Evolutionary conservation across 139 green algal genomes (phyloP).

Genomic region (Asterochloris erici): DNA sequence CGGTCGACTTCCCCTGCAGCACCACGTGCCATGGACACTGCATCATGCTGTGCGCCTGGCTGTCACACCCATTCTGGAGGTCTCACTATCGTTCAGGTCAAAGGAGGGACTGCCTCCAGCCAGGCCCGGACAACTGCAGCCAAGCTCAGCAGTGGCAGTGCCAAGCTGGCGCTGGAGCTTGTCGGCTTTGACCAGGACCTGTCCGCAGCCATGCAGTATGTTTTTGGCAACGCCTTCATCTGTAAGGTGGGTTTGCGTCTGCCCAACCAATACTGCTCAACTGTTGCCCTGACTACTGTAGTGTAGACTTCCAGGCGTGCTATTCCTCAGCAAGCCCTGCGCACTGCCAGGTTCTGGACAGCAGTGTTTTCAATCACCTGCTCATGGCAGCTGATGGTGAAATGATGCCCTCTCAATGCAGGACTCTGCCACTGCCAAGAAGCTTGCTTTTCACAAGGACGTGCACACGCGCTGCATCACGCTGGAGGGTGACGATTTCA

Average conservation of each 20-base stretch:
- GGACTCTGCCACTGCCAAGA: constrained; percentile 84
- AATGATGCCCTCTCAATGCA: constrained; percentile 22
- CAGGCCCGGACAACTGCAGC: constrained; percentile 35
- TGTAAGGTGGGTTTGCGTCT: constrained; percentile 68
- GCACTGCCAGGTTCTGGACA: too few species aligned
- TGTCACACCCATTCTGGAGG: too few species aligned
- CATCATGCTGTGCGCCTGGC: background rate
- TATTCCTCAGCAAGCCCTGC: too few species aligned
- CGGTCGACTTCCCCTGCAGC: background rate
- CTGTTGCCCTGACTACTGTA: too few species aligned
- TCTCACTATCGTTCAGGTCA: constrained; percentile 24
- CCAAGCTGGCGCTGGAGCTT: constrained; percentile 80
- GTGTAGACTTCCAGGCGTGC: too few species aligned
- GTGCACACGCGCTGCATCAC: constrained; percentile 88
- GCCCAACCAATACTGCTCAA: too few species aligned
- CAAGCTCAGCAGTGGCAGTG: constrained; percentile 49
- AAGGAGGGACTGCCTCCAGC: background rate
- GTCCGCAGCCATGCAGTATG: constrained; percentile 87
- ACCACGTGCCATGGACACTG: background rate
- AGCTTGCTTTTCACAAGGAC: constrained; percentile 86
- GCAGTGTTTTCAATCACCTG: too few species aligned
- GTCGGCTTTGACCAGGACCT: constrained; percentile 74
- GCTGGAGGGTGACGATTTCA: constrained; percentile 96
- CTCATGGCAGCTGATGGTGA: too few species aligned
- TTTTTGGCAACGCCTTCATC: constrained; percentile 91